Base-by-base conservation (phyloP, 495 filamentous ascomycete genomes). In the Aspergillus coremiiformis region DNA sequence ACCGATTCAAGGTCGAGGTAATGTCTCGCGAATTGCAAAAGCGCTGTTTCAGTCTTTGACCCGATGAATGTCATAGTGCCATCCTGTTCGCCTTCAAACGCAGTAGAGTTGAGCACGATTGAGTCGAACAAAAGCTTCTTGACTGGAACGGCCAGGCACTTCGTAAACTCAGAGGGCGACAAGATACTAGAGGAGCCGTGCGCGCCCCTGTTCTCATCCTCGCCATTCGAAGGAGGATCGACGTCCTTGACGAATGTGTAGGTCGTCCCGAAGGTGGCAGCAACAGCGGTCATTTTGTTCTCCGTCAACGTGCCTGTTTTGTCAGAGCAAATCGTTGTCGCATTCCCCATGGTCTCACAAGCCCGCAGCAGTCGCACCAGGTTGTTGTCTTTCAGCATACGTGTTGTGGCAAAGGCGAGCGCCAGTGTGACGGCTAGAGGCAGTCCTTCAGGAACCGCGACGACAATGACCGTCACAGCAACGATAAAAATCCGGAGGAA, bases 301-400 rank as follows among this genome's bases (percentile, higher is more conserved):
- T 91, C 84, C 0, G 89, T 93, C n/a, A 97, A 73, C 2, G 92
- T 97, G 49, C 92, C 92, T 0, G 92, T 97, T 66, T 97, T 97
- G 72, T 97, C 92, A 3, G 91, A 95, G 69, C 92, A 97, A 44
- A 97, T 88, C 1, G 89, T 92, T 0, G 91, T 95, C 4, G 92
- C 92, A 67, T 96, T 96, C 20, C 92, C 92, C 92, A 97, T 97
- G n/a, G 92, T 94, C 66, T 97, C 92, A 66, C 92, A 97, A 39
- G 92, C 91, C 59, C 89, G 84, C 33, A 97, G 75, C 49, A 92
- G 79, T 23, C 92, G 87, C 45, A 97, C 92, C 44, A 97, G 67
- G 56, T 96, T 96, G 69, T 95, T 92, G 59, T 96, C 92, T 66
- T 87, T 93, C 41, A 96, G 73, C 92, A 97, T 97, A 22, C 90